A percentile compares a stretch with the other conserved stretches of the same genome.
These are phyloP conservation scores for Nothopassalora personata DNA, from an alignment of 2,329 filamentous ascomycete genomes.

Conservation along the genomic window DNA sequence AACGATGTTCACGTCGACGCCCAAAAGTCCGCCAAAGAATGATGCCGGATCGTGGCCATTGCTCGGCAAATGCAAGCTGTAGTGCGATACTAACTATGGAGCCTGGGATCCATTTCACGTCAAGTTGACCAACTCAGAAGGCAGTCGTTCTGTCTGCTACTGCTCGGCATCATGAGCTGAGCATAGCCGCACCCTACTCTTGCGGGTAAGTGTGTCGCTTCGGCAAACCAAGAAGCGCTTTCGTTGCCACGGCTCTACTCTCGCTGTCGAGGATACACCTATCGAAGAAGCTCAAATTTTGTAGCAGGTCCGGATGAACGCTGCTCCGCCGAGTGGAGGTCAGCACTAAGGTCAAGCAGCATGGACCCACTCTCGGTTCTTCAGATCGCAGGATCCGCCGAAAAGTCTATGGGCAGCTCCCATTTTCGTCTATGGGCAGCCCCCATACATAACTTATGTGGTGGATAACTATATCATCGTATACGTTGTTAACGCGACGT, in stretches of 20 bases:
- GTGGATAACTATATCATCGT: no score
- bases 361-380: constrained; percentile 7
- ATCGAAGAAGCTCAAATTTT: background rate
- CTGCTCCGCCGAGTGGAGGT: background rate
- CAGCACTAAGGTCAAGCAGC: background rate
- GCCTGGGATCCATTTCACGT: no score
- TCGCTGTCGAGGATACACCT: background rate
- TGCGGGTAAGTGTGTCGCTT: background rate
- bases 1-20: no score
- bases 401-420: no score
- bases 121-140: no score
- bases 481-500: no score
- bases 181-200: background rate
- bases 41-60: no score
- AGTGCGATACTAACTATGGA: no score
- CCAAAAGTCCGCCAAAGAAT: no score
- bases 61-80: no score
- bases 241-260: background rate
- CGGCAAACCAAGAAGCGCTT: background rate
- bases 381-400: constrained; percentile 3
- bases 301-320: background rate
- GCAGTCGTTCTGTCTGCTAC: background rate
- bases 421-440: no score
- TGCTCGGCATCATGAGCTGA: background rate
- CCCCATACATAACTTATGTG: no score